These are phyloP conservation scores for Globisporangium acanthophoron DNA, from an alignment of 352 stramenopile genomes.

Conservation along the genomic window DNA sequence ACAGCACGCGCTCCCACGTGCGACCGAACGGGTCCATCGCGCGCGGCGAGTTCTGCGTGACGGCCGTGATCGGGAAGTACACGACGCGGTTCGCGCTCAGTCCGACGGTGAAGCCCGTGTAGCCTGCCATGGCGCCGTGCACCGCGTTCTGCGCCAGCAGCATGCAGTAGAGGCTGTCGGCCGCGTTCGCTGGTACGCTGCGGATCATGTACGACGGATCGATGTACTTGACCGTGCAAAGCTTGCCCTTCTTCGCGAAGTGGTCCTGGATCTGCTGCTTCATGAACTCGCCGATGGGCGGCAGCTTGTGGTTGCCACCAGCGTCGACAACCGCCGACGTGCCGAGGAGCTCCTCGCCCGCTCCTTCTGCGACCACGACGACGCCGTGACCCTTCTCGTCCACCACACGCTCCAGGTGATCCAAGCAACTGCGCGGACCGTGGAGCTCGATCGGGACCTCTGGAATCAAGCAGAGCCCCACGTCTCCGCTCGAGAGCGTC, in stretches of 20 bases:
- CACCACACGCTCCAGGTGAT: conserved; percentile 88
- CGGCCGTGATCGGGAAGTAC: conserved; percentile 1
- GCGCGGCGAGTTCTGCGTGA: conserved; percentile 1
- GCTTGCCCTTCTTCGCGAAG: conserved; percentile 88
- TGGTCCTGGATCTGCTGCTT: conserved; percentile 92
- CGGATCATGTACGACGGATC: conserved; percentile 98
- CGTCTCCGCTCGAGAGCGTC: conserved; percentile 94
- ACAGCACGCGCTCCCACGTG: conserved; percentile 76
- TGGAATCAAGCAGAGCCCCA: conserved; percentile 97
- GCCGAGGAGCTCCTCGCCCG: conserved; percentile 93
- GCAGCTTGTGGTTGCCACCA: conserved; percentile 93
- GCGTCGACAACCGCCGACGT: conserved; percentile 89
- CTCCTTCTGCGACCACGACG: conserved; percentile 95
- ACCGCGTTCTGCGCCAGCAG: conserved; percentile 98
- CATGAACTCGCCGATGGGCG: conserved; percentile 95
- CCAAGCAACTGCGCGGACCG: conserved; percentile 86
- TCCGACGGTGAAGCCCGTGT: conserved; percentile 1
- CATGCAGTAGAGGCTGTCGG: conserved; percentile 96
- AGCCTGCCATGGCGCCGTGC: conserved; percentile 1
- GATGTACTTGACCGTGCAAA: conserved; percentile 96
- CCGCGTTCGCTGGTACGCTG: conserved; percentile 90
- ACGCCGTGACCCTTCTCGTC: conserved; percentile 96
- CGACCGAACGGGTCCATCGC: conserved; percentile 1
- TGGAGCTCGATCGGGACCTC: conserved; percentile 96
- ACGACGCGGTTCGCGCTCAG: conserved; percentile 3